A percentile compares a stretch with the other conserved stretches of the same genome.
Conservation (phyloP, 2,329 filamentous ascomycete genomes). For the Paecilomyces sp. region DNA sequence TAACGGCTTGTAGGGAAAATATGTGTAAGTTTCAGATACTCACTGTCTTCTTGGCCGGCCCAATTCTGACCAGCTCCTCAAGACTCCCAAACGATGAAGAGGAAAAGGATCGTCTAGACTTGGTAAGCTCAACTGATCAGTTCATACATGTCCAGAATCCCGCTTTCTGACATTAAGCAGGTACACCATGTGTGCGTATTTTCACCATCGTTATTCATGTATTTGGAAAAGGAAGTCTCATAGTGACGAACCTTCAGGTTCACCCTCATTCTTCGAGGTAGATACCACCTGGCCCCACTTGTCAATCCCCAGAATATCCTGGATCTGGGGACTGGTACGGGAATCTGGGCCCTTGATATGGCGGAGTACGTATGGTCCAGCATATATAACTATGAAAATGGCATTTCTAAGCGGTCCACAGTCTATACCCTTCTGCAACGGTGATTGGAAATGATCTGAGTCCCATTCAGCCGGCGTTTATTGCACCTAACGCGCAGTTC, state of each 20-base stretch:
- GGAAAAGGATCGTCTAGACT: not conserved
- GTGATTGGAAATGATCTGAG: slow-evolving; percentile 7
- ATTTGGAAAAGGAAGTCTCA: not conserved
- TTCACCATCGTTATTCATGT: not conserved
- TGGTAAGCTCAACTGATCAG: not conserved
- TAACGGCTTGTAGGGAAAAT: not conserved
- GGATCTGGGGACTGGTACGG: slow-evolving; percentile 1
- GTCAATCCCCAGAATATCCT: slow-evolving; percentile 3
- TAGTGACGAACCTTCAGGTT: not conserved
- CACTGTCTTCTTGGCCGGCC: not conserved
- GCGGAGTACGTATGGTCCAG: slow-evolving; percentile 2
- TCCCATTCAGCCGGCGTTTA: slow-evolving; percentile 2
- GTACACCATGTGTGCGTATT: not conserved
- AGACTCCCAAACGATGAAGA: not conserved
- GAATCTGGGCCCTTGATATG: slow-evolving; percentile 5
- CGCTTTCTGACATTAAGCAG: not conserved
- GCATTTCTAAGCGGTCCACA: not conserved
- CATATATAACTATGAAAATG: not conserved
- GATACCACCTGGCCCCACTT: slow-evolving; percentile 4
- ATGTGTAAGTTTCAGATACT: not conserved
- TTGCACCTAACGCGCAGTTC: slow-evolving; percentile 13
- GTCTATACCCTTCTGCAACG: slow-evolving; percentile 1
- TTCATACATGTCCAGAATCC: not conserved
- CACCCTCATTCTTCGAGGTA: slow-evolving; percentile 1
- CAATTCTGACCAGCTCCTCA: not conserved